Conservation (phyloP, 345 rosid genomes). For the Populus euphratica region DNA sequence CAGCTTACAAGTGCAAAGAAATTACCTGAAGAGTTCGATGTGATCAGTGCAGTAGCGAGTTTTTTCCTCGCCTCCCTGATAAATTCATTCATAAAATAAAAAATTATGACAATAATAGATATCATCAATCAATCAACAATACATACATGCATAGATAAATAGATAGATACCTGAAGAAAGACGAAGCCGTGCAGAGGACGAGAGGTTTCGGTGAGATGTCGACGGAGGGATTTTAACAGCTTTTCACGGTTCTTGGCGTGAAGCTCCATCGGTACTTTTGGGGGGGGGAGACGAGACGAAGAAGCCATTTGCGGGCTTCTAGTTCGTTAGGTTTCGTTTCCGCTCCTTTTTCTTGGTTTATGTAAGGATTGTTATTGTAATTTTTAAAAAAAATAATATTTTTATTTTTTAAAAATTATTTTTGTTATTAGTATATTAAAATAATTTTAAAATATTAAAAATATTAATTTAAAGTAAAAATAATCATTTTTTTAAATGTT, state of each 20-base stretch:
- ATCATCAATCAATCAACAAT: not conserved
- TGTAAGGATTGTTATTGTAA: too few relatives aligned
- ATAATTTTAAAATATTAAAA: too few relatives aligned
- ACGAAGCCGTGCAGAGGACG: constrained; percentile 66
- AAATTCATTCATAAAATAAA: not conserved
- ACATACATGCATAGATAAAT: not conserved
- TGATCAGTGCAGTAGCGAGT: constrained; percentile 89
- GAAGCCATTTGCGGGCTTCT: constrained; percentile 44
- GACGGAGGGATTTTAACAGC: constrained; percentile 56
- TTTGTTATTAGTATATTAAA: too few relatives aligned
- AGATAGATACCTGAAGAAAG: constrained; percentile 54
- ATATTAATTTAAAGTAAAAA: too few relatives aligned
- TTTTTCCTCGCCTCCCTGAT: constrained; percentile 84
- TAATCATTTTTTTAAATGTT: too few relatives aligned
- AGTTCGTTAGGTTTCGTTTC: not conserved
- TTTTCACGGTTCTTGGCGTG: constrained; percentile 60
- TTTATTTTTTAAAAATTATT: too few relatives aligned
- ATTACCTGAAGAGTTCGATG: constrained; percentile 77
- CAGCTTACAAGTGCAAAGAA: not conserved
- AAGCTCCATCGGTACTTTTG: constrained; percentile 65
- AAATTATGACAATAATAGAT: not conserved
- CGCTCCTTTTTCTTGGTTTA: not conserved
- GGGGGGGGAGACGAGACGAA: constrained; percentile 56
- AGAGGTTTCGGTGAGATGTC: constrained; percentile 41
- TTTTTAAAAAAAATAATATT: too few relatives aligned